Base-by-base conservation (phyloP, 805 yeast species). In the Yarrowia deformans region DNA sequence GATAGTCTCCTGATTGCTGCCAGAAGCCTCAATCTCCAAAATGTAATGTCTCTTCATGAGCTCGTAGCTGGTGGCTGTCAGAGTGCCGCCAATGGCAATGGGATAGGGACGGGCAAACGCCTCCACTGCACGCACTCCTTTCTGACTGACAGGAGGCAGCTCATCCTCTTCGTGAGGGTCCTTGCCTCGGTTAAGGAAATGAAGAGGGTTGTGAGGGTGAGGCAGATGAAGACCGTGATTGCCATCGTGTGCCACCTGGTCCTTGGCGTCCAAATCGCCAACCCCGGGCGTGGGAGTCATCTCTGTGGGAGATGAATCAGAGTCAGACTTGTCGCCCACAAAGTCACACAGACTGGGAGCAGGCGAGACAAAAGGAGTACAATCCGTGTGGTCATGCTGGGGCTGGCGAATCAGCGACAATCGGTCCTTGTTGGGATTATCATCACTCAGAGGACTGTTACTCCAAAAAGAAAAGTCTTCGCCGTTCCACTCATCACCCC, bases 401-500 rank as follows among this genome's bases (percentile, higher is more conserved):
- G 42, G 10, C 1, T 14, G 43, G 7, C 8, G 29, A 13, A 43
- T 18, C 23, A 42, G 8, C 12, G 42, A 32, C 23, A 56, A 19
- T 8, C 66, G 66, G 34, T 60, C 66, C 66, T 60, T 60, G 42
- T 42, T 43, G 23, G 52, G 66, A 13, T 13, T n/a, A 12, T 60
- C 66, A 37, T 60, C 66, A 34, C 66, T 60, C 23, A 63, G 45
- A 29, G 68, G 68, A 71, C 89, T 93, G 3, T 81, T 79, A 3
- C 93, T 88, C 88, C 89, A 91, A 70, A 93, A 85, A 0, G 97
- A 90, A 74, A 93, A 90, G 77, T 93, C 98, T 75, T 93, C 98
- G 72, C 90, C 86, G 75, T 93, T 93, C 97, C 97, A 93, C 37
- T 84, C 78, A 76, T 93, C 98, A 0, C 98, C 98, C 89, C 90